A percentile compares a stretch with the other conserved stretches of the same genome.
Conservation (phyloP, 75 land plant genomes). For the Pseudotsuga menziesii region DNA sequence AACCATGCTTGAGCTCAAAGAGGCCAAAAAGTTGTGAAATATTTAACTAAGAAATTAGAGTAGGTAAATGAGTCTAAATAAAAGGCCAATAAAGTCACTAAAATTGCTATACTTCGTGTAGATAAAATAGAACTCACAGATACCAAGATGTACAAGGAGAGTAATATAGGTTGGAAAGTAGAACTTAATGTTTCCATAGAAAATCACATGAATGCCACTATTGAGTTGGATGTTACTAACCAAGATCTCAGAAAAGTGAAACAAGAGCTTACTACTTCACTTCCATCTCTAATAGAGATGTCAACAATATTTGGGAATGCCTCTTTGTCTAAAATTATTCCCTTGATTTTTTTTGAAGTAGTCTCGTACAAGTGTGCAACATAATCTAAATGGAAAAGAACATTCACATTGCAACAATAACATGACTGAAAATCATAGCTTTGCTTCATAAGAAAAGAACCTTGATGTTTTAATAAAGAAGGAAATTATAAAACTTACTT, state of each 20-base stretch:
- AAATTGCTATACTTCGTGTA: conserved; percentile 31
- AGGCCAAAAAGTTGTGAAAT: conserved; percentile 42
- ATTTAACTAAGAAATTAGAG: conserved; percentile 35
- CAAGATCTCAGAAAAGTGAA: conserved; percentile 44
- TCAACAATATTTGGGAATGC: no score
- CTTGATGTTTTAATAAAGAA: no score
- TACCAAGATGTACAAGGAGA: neutral
- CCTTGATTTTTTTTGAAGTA: no score
- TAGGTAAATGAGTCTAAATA: conserved; percentile 34
- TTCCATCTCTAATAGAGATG: no score
- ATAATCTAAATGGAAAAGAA: no score
- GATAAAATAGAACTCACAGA: conserved; percentile 35
- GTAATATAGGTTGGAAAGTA: conserved; percentile 15
- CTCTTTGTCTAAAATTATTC: no score
- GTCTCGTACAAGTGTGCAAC: no score
- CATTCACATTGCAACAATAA: no score
- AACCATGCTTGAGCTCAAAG: conserved; percentile 58
- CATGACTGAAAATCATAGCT: no score
- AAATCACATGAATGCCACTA: conserved; percentile 21
- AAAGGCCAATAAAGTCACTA: conserved; percentile 27
- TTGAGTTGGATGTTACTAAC: conserved; percentile 56
- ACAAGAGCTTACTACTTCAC: conserved; percentile 49
- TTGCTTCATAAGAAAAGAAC: no score
- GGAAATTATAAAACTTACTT: no score
- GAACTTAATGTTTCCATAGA: conserved; percentile 39